These are phyloP conservation scores for Myriosclerotinia scirpicola DNA, from an alignment of 2,329 filamentous ascomycete genomes.

Conservation along the genomic window DNA sequence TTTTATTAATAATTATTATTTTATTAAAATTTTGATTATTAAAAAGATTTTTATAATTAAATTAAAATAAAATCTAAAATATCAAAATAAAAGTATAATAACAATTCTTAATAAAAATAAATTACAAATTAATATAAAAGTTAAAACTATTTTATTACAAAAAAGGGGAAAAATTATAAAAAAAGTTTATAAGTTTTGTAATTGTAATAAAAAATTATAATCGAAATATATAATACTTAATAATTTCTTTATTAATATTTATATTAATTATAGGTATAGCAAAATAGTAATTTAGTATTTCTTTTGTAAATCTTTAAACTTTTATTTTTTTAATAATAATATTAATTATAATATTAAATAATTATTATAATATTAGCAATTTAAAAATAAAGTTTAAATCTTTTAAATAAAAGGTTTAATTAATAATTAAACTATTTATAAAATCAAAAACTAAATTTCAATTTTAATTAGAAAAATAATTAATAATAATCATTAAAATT, in stretches of 20 bases:
- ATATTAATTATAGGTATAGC: background rate
- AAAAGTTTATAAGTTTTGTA: background rate
- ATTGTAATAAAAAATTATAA: background rate
- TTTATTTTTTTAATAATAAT: background rate
- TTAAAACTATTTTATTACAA: background rate
- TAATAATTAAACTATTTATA: background rate
- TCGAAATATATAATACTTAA: background rate
- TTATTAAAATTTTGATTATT: background rate
- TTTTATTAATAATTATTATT: background rate
- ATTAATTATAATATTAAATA: background rate
- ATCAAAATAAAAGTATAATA: background rate
- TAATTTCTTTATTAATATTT: background rate
- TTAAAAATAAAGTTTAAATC: background rate
- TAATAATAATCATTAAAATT: background rate
- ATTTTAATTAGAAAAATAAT: background rate
- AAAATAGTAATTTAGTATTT: background rate
- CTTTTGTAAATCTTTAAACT: background rate
- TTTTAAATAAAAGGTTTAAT: background rate
- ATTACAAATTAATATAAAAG: background rate
- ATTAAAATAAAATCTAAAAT: background rate
- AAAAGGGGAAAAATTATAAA: background rate
- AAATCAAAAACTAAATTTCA: background rate
- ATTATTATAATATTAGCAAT: background rate
- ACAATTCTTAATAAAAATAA: background rate
- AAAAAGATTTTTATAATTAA: background rate